Evolutionary conservation across 768 basidiomycete genomes (phyloP), one percentile per base, ranked within the genome.

Genomic region (Pleurotus tuoliensis): DNA sequence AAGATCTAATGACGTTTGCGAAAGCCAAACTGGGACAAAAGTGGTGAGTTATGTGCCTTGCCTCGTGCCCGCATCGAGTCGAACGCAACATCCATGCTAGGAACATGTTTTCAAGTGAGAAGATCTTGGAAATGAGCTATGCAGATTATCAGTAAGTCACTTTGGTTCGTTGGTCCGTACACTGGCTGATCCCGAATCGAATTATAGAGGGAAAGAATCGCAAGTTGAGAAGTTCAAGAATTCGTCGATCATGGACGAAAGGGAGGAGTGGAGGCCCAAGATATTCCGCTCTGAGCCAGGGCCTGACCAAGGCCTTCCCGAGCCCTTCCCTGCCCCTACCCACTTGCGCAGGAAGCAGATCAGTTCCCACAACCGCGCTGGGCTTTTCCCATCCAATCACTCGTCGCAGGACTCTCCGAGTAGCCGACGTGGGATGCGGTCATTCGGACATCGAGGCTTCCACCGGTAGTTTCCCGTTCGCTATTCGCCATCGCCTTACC

Each of bases 91-190:
- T 51, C 16, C 30, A 9, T 11, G 30, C 20, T 67, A 92, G 90
- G 91, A 94, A 95, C 66, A 86, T 92, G 85, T 94, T 91, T 67
- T 89, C 89, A 7, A 92, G 90, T 59, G 90, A 94, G 70, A 95
- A 95, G 65, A 86, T 93, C 7, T 71, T 94, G 52, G 88, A 94
- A 64, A 92, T 94, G 87, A 89, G 88, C 62, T 95, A 94, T 66
- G 94, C 93, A 3, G 94, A 92, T 62, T 93, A 91, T 65, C 92
- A 94, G 92, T 92, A 59, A 53, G 90, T 78, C n/a, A 30, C 51
- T 46, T 46, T 15, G 16, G 16, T 47, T 34, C 3, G 9, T 9
- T 3, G 11, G 30, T 3, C 30, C n/a, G 18, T 41, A 25, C 48
- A 30, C 18, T 13, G 1, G 37, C 54, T 49, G 8, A 34, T 30